A percentile compares a stretch with the other conserved stretches of the same genome.
Conservation (phyloP, 805 yeast species). For the Millerozyma acaciae region DNA sequence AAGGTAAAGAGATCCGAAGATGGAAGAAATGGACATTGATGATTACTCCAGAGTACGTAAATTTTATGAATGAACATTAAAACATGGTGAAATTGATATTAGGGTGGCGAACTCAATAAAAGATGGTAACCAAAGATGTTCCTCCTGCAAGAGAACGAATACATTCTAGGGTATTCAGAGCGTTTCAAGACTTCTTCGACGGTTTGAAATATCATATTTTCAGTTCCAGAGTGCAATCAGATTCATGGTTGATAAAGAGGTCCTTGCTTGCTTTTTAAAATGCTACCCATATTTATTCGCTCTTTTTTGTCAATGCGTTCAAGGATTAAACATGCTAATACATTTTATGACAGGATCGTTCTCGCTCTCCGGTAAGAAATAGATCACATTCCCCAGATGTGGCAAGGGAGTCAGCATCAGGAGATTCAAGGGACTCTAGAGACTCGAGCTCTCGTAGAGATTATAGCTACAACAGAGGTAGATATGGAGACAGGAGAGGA, state of each 20-base stretch:
- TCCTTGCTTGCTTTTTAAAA: constrained; percentile 1
- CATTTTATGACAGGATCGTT: constrained; percentile 34
- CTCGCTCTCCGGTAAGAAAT: constrained; percentile 32
- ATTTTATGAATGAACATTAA: too few species aligned
- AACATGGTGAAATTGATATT: too few species aligned
- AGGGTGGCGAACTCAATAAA: constrained; percentile 2
- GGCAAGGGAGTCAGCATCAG: constrained; percentile 20
- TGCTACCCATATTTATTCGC: constrained; percentile 4
- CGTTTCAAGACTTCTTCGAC: too few species aligned
- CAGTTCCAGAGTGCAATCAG: neutral
- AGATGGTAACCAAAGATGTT: too few species aligned
- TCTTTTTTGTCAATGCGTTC: constrained; percentile 3
- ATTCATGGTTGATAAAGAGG: neutral
- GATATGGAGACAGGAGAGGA: constrained; percentile 20
- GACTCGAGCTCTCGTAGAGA: constrained; percentile 23
- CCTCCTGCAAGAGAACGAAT: too few species aligned
- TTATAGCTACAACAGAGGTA: constrained; percentile 27
- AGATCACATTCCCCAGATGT: constrained; percentile 21
- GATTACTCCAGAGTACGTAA: constrained; percentile 57
- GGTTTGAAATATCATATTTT: too few species aligned
- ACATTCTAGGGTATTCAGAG: too few species aligned
- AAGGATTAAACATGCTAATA: constrained; percentile 14
- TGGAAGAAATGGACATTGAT: constrained; percentile 64
- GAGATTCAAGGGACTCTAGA: constrained; percentile 8
- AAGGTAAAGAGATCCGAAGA: constrained; percentile 19